Percentiles rank a stretch among this genome's conserved stretches.
phyloP scores from a whole-genome alignment of 2,329 filamentous ascomycete species.

The Fusarium abutilonis region DNA sequence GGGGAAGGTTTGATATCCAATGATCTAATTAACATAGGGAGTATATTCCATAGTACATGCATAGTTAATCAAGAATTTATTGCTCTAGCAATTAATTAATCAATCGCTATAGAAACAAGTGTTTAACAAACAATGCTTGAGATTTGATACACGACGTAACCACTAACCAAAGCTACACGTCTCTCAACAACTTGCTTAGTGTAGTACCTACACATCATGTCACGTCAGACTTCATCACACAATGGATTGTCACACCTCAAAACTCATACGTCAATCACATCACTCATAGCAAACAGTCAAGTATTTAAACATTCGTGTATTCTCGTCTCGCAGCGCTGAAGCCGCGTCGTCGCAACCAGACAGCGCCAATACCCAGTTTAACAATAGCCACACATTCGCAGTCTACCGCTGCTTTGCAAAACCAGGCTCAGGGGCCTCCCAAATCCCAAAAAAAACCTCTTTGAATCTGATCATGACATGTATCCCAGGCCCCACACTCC shows the following conservation, averaged over 20 bases:
- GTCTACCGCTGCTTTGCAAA: slow-evolving; percentile 49
- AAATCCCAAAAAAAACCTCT: slow-evolving; percentile 47
- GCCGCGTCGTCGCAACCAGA: slow-evolving; percentile 48
- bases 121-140: not conserved
- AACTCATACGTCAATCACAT: not conserved
- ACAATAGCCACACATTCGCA: slow-evolving; percentile 47
- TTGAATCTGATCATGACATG: slow-evolving; percentile 49
- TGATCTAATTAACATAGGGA: not conserved
- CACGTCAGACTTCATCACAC: not conserved
- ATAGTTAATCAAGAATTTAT: too few species aligned
- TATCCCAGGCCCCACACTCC: slow-evolving; percentile 45
- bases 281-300: not conserved
- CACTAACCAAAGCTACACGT: not conserved
- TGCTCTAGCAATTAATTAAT: not conserved
- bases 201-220: not conserved
- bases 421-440: slow-evolving; percentile 50
- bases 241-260: not conserved
- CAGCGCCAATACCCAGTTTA: slow-evolving; percentile 49
- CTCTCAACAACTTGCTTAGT: slow-evolving; percentile 3
- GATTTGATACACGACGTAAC: not conserved
- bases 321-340: slow-evolving; percentile 49
- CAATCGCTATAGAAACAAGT: not conserved
- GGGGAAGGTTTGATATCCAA: not conserved
- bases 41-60: too few species aligned
- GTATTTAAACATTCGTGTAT: slow-evolving; percentile 52